Base-by-base conservation (phyloP, 768 basidiomycete genomes). In the Auriculariales sp. region DNA sequence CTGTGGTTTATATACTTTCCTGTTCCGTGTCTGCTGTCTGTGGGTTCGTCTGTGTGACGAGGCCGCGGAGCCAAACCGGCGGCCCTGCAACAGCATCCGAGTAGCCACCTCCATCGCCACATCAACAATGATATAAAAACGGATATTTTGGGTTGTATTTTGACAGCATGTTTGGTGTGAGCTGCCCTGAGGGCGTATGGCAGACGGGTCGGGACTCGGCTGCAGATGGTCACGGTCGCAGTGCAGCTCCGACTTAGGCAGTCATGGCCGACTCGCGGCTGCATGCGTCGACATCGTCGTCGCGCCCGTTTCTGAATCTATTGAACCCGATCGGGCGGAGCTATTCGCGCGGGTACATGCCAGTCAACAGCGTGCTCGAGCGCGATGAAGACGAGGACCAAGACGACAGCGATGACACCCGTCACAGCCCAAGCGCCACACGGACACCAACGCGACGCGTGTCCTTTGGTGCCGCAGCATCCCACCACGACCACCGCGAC, bases 251-350 rank as follows among this genome's bases (percentile, higher is more conserved):
- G 81, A 79, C 39, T 88, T 75, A 54, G 84, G 81, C 12, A 66
- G 68, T 50, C 53, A 32, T 28, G 53, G 48, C 15, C 46, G 14
- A 36, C 49, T 39, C 27, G 24, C 35, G 14, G 14, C 10, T 22
- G 36, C n/a, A 30, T 39, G 32, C 17, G 15, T 53, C 52, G 59
- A 61, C 68, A n/a, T 76, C 81, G 28, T 73, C 67, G 58, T 86
- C 84, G 29, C 77, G 81, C 28, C 81, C 85, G 1, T 87, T 90
- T 59, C 78, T 89, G 57, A 79, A 77, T 63, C 78, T 85, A 74
- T 69, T 91, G 30, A 90, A 89, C 61, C 84, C 87, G 31, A 81
- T 85, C 72, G 77, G 75, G 53, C 74, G 78, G 54, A 65, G 72
- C 28, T 78, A 88, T 60, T 78, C 79, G 54, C 87, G 35, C 39